Conservation (phyloP, 2,329 filamentous ascomycete genomes). For the Ascochyta lentis region DNA sequence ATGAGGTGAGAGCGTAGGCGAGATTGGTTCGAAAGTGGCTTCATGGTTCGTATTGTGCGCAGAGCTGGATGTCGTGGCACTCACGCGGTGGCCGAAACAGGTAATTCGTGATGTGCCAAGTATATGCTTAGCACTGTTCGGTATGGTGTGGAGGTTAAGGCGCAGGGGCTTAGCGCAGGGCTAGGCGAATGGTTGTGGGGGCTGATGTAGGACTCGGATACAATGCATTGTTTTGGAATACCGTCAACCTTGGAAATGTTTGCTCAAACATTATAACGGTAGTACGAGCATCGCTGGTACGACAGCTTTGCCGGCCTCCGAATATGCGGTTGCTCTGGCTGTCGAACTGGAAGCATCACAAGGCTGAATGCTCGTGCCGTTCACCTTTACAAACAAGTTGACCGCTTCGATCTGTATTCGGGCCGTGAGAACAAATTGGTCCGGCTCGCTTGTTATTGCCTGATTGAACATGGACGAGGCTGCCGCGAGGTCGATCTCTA, state of each 20-base stretch:
- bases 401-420: constrained; percentile 12
- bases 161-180: constrained; percentile 21
- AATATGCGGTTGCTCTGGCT: neutral
- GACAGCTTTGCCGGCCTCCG: neutral
- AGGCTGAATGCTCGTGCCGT: constrained; percentile 2
- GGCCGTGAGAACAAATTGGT: constrained; percentile 5
- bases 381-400: neutral
- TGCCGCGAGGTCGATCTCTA: constrained; percentile 7
- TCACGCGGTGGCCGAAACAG: constrained; percentile 19
- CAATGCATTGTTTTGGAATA: neutral
- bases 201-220: neutral
- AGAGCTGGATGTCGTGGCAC: constrained; percentile 28
- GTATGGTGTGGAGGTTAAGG: constrained; percentile 15
- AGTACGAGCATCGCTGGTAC: neutral
- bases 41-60: constrained; percentile 24
- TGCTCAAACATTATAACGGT: neutral
- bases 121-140: constrained; percentile 20
- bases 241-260: neutral
- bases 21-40: constrained; percentile 13
- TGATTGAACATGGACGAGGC: constrained; percentile 8
- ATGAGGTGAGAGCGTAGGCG: constrained; percentile 18
- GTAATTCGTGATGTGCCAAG: constrained; percentile 29
- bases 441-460: constrained; percentile 13
- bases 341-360: neutral
- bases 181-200: constrained; percentile 20